Conservation (phyloP, 148 eudicot genomes). For the Rhododendron williamsianum region DNA sequence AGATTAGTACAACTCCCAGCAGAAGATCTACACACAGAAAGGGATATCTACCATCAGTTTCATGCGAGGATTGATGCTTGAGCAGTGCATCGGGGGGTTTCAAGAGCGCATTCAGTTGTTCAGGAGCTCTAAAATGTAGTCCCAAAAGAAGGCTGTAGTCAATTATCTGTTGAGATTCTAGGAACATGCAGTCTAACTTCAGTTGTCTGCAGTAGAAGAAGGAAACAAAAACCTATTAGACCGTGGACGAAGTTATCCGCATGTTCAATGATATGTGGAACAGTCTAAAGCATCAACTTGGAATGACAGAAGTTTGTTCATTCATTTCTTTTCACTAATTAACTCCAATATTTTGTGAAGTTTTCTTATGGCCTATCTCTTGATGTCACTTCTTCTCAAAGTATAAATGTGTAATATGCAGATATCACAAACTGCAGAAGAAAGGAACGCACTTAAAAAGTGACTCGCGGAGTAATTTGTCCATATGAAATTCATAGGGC, state of each 20-base stretch:
- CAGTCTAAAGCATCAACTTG: not conserved
- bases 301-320: not conserved
- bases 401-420: not conserved
- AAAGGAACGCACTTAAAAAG: constrained; percentile 54
- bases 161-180: constrained; percentile 76
- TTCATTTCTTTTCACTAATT: not conserved
- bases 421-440: not conserved
- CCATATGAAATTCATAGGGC: constrained; percentile 79
- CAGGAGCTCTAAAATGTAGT: constrained; percentile 89
- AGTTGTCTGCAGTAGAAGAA: constrained; percentile 61
- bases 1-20: constrained; percentile 2
- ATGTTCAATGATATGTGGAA: not conserved
- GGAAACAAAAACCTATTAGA: not conserved
- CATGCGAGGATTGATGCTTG: constrained; percentile 26
- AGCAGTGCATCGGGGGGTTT: constrained; percentile 43
- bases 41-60: constrained; percentile 35
- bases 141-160: constrained; percentile 89
- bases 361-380: not conserved
- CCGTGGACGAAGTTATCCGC: not conserved
- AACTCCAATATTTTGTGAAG: not conserved
- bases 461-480: constrained; percentile 64
- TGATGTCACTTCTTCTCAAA: not conserved
- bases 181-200: constrained; percentile 63
- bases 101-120: constrained; percentile 60
- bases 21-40: not conserved